Base-by-base conservation (phyloP, 2,329 filamentous ascomycete genomes). In the Colletotrichum gigasporum region DNA sequence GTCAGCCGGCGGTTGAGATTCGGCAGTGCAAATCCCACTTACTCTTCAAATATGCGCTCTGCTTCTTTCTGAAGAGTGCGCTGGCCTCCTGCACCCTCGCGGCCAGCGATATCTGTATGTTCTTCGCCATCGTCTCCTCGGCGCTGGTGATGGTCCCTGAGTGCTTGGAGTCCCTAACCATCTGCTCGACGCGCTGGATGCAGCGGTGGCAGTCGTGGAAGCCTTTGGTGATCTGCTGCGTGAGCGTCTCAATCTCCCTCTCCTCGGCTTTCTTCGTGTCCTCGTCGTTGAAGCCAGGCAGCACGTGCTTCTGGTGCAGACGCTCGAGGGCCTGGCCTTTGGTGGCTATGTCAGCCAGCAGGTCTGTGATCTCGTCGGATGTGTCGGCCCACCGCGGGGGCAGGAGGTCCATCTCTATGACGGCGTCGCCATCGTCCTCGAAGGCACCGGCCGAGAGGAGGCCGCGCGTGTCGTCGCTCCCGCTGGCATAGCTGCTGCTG, bases 351-450 rank as follows among this genome's bases (percentile, higher is more conserved):
- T 92, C 88, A 66, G 87, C 85, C 9, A 99, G 86, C 41, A 92
- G 81, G 63, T 97, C 93, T 28, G 91, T 90, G 65, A 99, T 93
- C 75, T 98, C 94, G 75, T 98, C 96, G 72, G 94, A 94, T 63
- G 97, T 85, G 74, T 99, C 96, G 63, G 95, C 91, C 96, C 96
- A 99, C 65, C 96, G 90, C 55, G 96, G 96, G 22, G 96, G 96
- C 16, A 99, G 85, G 37, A 97, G 82, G 78, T 98, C 95, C 96
- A 99, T 98, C 82, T 99, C 96, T 72, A 99, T 98, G 61, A 99
- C 89, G 18, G 93, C 92, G 78, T 98, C 95, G 74, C 94, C 94
- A 79, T 97, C 93, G 76, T 96, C 92, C 66, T 87, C 88, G 75
- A 91, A 94, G 71, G 90, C 90, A 72, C 87, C 89, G 58, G 88